Evolutionary conservation across 495 filamentous ascomycete species (phyloP), one percentile per base, ranked within the genome.

Genomic region (Tuber brumale): DNA sequence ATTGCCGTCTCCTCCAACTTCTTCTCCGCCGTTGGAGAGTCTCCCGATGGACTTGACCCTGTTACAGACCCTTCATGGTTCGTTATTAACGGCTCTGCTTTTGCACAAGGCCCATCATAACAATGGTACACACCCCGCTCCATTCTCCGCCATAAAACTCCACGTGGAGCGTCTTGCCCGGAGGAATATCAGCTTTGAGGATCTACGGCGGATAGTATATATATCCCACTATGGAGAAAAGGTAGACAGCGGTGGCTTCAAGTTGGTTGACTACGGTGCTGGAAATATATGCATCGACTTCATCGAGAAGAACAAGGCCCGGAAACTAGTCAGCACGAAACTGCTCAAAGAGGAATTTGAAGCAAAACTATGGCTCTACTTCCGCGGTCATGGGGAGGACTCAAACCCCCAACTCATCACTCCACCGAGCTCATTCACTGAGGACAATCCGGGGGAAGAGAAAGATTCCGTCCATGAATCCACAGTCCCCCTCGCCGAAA

Each of bases 271-370:
- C 70, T 82, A 82, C 71, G 81, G 80, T 43, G 72, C 75, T 18
- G 70, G 74, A 31, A 82, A 82, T 44, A 76, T 80, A 9, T 82
- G 80, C 69, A 80, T 82, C 44, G 72, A 74, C 42, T 82, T 82
- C 19, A 48, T 69, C 3, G 81, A 82, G 77, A 79, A 79, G 72
- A 79, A 66, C 19, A 76, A 74, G 66, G 71, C 70, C 31, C 74
- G 76, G 42, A 82, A 82, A 43, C 72, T 82, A n/a, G 69, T 74
- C 1, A 79, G 79, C 35, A 77, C 80, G 44, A 73, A 82, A 31
- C 69, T 71, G 16, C 71, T 82, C 35, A 82, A 81, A 46, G 70
- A 39, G 9, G 74, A 79, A n/a, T 82, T 82, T 41, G 27, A 48
- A 23, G 35, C 70, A 76, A 78, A 80, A n/a, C 37, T 45, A 19